These are phyloP conservation scores for Wilhelminamyces savonicus DNA, from an alignment of 805 yeast species.

Conservation along the genomic window DNA sequence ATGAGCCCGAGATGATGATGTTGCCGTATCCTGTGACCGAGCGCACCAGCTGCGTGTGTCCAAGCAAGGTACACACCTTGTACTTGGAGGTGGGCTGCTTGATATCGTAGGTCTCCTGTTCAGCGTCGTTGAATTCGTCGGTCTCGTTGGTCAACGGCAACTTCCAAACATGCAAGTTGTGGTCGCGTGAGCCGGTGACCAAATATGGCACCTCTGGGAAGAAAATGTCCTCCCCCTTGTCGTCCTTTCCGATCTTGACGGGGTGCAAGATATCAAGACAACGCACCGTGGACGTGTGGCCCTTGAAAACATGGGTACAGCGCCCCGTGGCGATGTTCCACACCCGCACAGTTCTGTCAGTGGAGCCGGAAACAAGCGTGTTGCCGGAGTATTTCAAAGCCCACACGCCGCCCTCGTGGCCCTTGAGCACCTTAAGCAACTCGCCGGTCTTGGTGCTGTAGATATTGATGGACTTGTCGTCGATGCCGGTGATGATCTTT, in stretches of 20 bases:
- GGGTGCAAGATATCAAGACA: slow-evolving; percentile 82
- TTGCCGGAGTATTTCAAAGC: slow-evolving; percentile 83
- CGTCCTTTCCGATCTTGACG: slow-evolving; percentile 53
- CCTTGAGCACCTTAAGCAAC: slow-evolving; percentile 55
- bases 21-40: slow-evolving; percentile 84
- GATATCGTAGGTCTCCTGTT: slow-evolving; percentile 26
- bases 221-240: slow-evolving; percentile 48
- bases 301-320: slow-evolving; percentile 87
- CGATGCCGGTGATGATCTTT: slow-evolving; percentile 87
- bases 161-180: slow-evolving; percentile 39
- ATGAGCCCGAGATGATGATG: slow-evolving; percentile 80
- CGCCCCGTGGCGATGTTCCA: slow-evolving; percentile 85
- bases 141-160: slow-evolving; percentile 49
- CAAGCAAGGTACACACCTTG: slow-evolving; percentile 22
- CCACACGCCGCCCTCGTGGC: slow-evolving; percentile 99
- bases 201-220: slow-evolving; percentile 64
- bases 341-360: slow-evolving; percentile 88
- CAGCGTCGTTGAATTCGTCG: slow-evolving; percentile 22
- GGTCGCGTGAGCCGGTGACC: slow-evolving; percentile 42
- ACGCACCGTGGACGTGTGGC: slow-evolving; percentile 90
- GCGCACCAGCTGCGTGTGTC: slow-evolving; percentile 73
- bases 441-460: slow-evolving; percentile 73
- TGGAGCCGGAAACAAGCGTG: slow-evolving; percentile 87
- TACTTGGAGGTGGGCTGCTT: slow-evolving; percentile 23
- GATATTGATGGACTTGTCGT: slow-evolving; percentile 74